Conservation (phyloP, 441 rosid genomes). For the Melastoma candidum region DNA sequence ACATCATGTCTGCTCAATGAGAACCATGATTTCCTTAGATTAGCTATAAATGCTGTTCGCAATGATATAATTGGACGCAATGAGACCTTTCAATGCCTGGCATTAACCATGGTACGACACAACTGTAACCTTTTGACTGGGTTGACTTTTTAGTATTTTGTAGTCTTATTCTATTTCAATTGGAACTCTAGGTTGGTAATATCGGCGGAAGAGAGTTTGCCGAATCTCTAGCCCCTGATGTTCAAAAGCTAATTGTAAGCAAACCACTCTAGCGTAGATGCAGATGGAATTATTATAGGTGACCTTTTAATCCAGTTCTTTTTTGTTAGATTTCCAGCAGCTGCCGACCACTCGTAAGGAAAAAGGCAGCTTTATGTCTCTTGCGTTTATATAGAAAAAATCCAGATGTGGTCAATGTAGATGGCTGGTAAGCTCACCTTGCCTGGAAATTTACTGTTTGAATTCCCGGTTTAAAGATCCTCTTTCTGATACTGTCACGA, state of each 20-base stretch:
- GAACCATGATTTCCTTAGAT: slow-evolving; percentile 90
- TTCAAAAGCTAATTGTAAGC: slow-evolving; percentile 94
- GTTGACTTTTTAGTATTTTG: no score
- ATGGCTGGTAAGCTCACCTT: slow-evolving; percentile 73
- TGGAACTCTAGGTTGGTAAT: slow-evolving; percentile 69
- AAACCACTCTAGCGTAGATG: slow-evolving; percentile 6
- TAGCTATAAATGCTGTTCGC: slow-evolving; percentile 93
- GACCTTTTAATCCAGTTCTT: slow-evolving; percentile 15
- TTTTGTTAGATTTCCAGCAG: slow-evolving; percentile 84
- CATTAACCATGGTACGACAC: slow-evolving; percentile 83
- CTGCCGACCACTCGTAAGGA: slow-evolving; percentile 98
- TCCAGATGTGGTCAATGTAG: slow-evolving; percentile 88
- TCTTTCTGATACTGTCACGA: neutral
- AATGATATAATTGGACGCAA: slow-evolving; percentile 97
- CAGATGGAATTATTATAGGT: slow-evolving; percentile 12
- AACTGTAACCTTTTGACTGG: no score
- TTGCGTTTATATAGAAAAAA: slow-evolving; percentile 90
- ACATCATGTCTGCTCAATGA: slow-evolving; percentile 93
- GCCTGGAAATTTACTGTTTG: neutral
- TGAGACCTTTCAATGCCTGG: slow-evolving; percentile 98
- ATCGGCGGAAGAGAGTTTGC: slow-evolving; percentile 99
- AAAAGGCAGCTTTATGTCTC: slow-evolving; percentile 94
- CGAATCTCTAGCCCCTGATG: slow-evolving; percentile 96
- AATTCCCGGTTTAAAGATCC: neutral
- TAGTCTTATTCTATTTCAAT: no score